Base-by-base conservation (phyloP, 495 filamentous ascomycete species). In the Trichoderma erinaceum region DNA sequence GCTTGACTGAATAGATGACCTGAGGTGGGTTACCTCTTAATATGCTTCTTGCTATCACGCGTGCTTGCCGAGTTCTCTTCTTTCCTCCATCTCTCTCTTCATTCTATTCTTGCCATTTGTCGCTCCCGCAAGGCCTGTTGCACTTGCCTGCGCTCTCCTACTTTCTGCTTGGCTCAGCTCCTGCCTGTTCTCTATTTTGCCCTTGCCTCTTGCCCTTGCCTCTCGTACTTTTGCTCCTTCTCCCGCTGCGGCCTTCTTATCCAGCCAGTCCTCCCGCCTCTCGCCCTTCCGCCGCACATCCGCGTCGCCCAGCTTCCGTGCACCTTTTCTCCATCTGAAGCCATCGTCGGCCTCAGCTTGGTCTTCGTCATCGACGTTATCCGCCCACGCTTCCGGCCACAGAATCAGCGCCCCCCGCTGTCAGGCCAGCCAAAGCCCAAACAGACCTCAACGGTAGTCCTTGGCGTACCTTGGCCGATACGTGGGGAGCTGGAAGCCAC, bases 131-230 rank as follows among this genome's bases (percentile, higher is more conserved):
- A 21, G n/a, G n/a, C 48, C 21, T 25, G n/a, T 21, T 52, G 8
- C 21, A 0, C n/a, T 52, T 23, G n/a, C 48, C n/a, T 52, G 18
- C 6, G 8, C n/a, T 50, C 41, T 65, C 68, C 41, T 65, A 23
- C 64, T 38, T 27, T 48, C 64, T 66, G 44, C 32, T 58, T 27
- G 3, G 16, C 48, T 65, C 7, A 29, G 82, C 76, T 63, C 77
- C 76, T 52, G 67, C 75, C 61, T 72, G 2, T 32, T 38, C 23
- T 18, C 68, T 43, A 13, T n/a, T 48, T 32, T 65, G 25, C 64
- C 35, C 29, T 41, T 66, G 13, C 23, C 35, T 58, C 63, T 41
- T 66, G 13, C 23, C 35, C 63, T 43, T 69, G 41, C 44, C 50
- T 23, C 5, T 66, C 3, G 21, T 7, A 16, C 48, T 63, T 41